Conservation (phyloP, 139 green algal species). For the Trebouxia sp. region DNA sequence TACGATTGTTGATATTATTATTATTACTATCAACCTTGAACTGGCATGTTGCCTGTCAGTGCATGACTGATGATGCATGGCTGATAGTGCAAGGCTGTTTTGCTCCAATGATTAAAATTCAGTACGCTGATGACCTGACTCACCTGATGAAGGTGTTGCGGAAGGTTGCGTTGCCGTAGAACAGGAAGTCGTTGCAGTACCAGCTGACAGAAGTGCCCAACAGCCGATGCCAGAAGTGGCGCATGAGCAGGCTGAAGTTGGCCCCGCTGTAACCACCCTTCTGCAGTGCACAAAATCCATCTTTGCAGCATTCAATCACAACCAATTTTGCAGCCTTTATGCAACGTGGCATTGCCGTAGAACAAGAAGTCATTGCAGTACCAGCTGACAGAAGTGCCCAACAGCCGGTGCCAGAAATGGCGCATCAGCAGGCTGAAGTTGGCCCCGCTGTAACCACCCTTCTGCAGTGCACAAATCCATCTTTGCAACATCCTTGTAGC, state of each 20-base stretch:
- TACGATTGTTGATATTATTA: no score
- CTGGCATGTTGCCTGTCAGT: no score
- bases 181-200: slow-evolving; percentile 38
- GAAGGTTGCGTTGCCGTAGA: slow-evolving; percentile 37
- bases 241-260: slow-evolving; percentile 16
- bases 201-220: slow-evolving; percentile 30
- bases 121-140: not conserved
- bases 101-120: no score
- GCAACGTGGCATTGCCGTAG: slow-evolving; percentile 36
- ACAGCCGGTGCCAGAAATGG: slow-evolving; percentile 30
- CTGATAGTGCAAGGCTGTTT: not conserved
- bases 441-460: not conserved
- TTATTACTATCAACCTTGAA: no score
- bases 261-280: slow-evolving; percentile 13
- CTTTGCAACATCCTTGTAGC: no score
- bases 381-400: slow-evolving; percentile 32
- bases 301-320: no score
- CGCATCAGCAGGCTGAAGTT: slow-evolving; percentile 26
- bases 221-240: slow-evolving; percentile 31
- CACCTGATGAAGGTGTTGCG: slow-evolving; percentile 23
- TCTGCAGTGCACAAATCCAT: not conserved
- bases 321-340: no score
- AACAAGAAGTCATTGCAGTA: slow-evolving; percentile 39
- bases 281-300: not conserved
- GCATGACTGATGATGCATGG: not conserved